Percentiles rank a stretch among this genome's conserved stretches.
Conservation (phyloP, 2,329 filamentous ascomycete species). For the Trichophyton benhamiae region DNA sequence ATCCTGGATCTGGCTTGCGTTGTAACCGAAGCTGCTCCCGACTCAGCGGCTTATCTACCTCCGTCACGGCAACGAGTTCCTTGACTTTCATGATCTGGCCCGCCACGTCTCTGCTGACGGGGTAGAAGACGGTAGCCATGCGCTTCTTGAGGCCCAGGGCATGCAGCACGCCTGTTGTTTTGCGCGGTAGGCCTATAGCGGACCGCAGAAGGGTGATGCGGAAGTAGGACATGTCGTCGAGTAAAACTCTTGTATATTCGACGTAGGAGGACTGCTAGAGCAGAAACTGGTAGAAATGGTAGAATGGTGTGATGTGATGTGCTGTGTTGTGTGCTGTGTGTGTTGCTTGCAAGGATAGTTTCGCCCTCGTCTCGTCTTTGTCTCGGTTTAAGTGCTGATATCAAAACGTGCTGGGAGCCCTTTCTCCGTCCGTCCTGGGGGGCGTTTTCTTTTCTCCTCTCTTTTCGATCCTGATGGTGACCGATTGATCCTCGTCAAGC, state of each 20-base stretch:
- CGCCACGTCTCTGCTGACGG: slow-evolving; percentile 65
- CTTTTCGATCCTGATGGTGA: no score
- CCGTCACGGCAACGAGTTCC: slow-evolving; percentile 71
- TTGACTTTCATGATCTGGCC: slow-evolving; percentile 92
- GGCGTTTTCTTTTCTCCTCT: no score
- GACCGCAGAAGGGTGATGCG: slow-evolving; percentile 82
- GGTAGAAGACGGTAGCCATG: slow-evolving; percentile 79
- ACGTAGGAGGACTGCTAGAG: neutral
- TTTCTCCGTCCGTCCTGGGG: no score
- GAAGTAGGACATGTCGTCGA: slow-evolving; percentile 59
- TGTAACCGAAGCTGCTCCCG: slow-evolving; percentile 56
- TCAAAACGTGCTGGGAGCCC: neutral
- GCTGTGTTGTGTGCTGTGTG: neutral
- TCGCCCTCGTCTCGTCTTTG: neutral
- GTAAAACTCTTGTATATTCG: neutral
- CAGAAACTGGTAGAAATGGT: no score
- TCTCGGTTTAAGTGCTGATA: neutral
- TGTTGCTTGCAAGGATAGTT: neutral
- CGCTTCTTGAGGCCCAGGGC: slow-evolving; percentile 78
- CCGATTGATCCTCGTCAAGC: no score
- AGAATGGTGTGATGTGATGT: no score
- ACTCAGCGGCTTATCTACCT: slow-evolving; percentile 55
- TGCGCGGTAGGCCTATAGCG: slow-evolving; percentile 73
- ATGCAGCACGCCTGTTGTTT: slow-evolving; percentile 66
- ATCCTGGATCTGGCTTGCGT: slow-evolving; percentile 66